Evolutionary conservation across 345 rosid genomes (phyloP).

Genomic region (Triadica sebifera): DNA sequence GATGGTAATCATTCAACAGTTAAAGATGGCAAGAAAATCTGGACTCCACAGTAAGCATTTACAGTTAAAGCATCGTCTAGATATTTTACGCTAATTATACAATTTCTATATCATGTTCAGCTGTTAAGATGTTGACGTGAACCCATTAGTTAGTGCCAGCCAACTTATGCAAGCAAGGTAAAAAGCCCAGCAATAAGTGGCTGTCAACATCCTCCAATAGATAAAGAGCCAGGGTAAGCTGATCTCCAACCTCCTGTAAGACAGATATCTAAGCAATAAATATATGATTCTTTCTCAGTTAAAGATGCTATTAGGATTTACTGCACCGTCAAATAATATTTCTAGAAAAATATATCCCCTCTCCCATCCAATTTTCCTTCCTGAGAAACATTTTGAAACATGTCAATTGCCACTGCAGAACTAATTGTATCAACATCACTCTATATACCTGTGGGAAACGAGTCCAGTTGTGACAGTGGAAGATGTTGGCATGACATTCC

Average conservation of each 20-base stretch:
- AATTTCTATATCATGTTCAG: not conserved
- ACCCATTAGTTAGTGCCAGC: not conserved
- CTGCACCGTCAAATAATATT: not conserved
- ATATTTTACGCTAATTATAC: not conserved
- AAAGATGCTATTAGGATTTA: not conserved
- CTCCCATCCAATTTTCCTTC: not conserved
- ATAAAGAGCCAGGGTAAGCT: not conserved
- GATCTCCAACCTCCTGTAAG: not conserved
- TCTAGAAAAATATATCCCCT: not conserved
- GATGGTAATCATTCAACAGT: not conserved
- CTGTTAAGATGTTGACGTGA: not conserved
- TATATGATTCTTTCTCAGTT: not conserved
- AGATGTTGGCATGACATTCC: slow-evolving; percentile 84
- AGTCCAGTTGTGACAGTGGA: slow-evolving; percentile 87
- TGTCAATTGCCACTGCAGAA: not conserved
- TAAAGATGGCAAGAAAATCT: too few relatives aligned
- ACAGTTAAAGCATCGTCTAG: not conserved
- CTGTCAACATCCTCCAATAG: slow-evolving; percentile 13
- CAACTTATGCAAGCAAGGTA: not conserved
- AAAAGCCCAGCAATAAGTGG: slow-evolving; percentile 8
- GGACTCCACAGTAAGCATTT: not conserved
- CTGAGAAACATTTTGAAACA: not conserved
- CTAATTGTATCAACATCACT: not conserved
- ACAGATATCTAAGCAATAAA: not conserved
- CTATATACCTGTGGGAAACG: slow-evolving; percentile 62